Conservation (phyloP, 2,329 filamentous ascomycete genomes). For the Botrytis elliptica region DNA sequence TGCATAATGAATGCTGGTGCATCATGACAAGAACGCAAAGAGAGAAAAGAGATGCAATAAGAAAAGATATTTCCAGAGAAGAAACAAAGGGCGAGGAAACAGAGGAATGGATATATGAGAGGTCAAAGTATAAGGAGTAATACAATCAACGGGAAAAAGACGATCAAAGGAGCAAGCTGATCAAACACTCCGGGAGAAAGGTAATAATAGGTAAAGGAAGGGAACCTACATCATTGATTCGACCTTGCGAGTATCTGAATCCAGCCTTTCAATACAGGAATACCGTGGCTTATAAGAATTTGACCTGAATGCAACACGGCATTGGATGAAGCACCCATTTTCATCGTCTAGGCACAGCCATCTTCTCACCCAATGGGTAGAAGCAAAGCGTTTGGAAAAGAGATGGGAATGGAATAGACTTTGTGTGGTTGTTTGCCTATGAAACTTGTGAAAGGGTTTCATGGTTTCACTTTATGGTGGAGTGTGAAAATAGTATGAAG, state of each 20-base stretch:
- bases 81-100: not conserved
- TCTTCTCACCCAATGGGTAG: constrained; percentile 1
- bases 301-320: not conserved
- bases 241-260: not conserved
- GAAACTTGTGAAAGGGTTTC: constrained; percentile 16
- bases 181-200: constrained; percentile 2
- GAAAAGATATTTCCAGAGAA: not conserved
- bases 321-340: constrained; percentile 1
- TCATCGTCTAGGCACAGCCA: not conserved
- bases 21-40: constrained; percentile 9
- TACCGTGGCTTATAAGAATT: not conserved
- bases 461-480: constrained; percentile 6
- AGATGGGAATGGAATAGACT: not conserved
- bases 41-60: not conserved
- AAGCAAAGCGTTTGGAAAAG: not conserved
- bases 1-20: constrained; percentile 2
- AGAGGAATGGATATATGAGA: not conserved
- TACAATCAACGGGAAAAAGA: not conserved
- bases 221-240: not conserved
- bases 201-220: not conserved
- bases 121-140: not conserved
- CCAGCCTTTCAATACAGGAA: not conserved
- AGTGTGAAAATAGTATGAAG: not conserved
- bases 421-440: not conserved
- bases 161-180: not conserved